Conservation (phyloP, 2,329 filamentous ascomycete genomes). For the Botrytis byssoidea region DNA sequence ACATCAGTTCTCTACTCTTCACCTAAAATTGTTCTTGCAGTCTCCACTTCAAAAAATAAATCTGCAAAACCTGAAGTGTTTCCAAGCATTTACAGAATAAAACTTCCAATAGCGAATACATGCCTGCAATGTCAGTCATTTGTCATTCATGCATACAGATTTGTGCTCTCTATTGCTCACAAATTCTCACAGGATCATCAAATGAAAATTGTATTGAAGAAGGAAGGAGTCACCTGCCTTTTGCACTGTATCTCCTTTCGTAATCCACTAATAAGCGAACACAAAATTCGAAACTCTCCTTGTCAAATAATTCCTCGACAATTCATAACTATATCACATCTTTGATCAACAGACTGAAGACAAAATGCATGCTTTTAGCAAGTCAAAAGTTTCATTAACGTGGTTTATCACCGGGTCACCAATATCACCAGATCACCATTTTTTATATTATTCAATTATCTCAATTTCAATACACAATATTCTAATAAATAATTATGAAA, state of each 20-base stretch:
- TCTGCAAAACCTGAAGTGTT: not conserved
- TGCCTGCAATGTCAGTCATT: too few relatives aligned
- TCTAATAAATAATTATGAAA: too few relatives aligned
- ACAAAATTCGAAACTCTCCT: not conserved
- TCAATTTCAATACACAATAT: too few relatives aligned
- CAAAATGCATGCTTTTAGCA: not conserved
- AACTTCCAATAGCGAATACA: not conserved
- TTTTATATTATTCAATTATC: too few relatives aligned
- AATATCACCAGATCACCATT: too few relatives aligned
- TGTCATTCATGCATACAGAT: not conserved
- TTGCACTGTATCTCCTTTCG: not conserved
- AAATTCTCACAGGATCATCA: not conserved
- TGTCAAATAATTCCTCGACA: not conserved
- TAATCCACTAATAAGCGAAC: constrained; percentile 1
- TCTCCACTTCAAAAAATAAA: not conserved
- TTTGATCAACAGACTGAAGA: not conserved
- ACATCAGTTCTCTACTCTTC: not conserved
- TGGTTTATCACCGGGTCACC: too few relatives aligned
- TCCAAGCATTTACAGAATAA: not conserved
- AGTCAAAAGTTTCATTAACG: not conserved
- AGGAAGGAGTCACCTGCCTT: not conserved
- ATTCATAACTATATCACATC: not conserved
- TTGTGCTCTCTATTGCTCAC: not conserved
- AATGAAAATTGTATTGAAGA: not conserved
- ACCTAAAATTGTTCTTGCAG: not conserved